These are phyloP conservation scores for Candida sojae DNA, from an alignment of 1,139 yeast genomes.

Conservation along the genomic window DNA sequence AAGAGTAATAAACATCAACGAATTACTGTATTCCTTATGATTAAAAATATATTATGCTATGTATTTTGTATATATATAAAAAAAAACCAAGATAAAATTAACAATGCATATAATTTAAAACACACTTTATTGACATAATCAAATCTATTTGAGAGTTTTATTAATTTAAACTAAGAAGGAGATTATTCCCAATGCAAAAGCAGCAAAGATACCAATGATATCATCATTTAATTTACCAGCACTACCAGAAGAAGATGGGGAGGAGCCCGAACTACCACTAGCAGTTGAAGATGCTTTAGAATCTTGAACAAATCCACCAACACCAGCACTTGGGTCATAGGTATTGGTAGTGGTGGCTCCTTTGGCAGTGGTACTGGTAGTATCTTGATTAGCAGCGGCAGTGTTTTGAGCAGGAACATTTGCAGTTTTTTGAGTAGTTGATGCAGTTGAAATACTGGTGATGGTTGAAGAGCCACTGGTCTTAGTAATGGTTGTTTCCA, in stretches of 20 bases:
- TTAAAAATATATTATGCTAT: no score
- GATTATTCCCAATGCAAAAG: conserved; percentile 23
- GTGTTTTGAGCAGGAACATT: conserved; percentile 16
- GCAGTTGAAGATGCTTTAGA: conserved; percentile 17
- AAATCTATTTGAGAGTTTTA: no score
- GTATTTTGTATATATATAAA: no score
- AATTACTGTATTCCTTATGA: no score
- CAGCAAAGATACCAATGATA: conserved; percentile 18
- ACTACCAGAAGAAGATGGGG: neutral
- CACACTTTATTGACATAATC: no score
- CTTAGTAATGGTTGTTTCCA: conserved; percentile 12
- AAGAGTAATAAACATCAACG: no score
- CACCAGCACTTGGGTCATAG: conserved; percentile 22
- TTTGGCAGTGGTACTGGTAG: conserved; percentile 5
- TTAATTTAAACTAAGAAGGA: conserved; percentile 19
- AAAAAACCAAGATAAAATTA: neutral
- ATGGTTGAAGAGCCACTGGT: conserved; percentile 16
- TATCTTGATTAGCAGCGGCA: conserved; percentile 14
- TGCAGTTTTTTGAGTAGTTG: conserved; percentile 14
- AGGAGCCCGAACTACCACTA: conserved; percentile 8
- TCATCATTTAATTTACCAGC: neutral
- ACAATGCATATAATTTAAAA: neutral
- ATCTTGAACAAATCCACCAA: conserved; percentile 42
- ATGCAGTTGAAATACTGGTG: conserved; percentile 13
- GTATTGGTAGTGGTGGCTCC: conserved; percentile 14